Evolutionary conservation across 345 rosid species (phyloP), one percentile per base, ranked within the genome.

Genomic region (Lepidium africanum): DNA sequence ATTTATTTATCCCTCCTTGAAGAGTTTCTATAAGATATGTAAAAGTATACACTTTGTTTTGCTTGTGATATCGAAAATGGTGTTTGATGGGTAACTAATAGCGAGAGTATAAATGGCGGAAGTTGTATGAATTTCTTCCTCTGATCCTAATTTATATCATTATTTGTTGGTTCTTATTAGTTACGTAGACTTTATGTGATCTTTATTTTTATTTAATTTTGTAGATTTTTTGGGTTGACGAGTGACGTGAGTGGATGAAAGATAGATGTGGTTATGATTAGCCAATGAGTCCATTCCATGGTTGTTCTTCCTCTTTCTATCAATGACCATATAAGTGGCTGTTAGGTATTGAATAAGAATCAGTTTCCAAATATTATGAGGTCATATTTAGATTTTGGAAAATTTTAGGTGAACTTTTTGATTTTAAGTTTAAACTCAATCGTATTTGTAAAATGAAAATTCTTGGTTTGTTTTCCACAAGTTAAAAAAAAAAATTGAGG

Each of bases 201-300:
- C 63, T 61, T 1, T 37, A 23, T 32, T 39, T 10, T 25, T 46
- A 58, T 51, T 33, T 27, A 27, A 51, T 10, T 19, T 72, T 53
- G n/a, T 55, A 58, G 60, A 57, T 49, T 73, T 68, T 68, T 68
- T 68, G 47, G 70, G 54, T 60, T 60, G 63, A 67, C 35, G 69
- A 74, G 27, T 53, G 77, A 67, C 73, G 68, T 74, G 68, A 67
- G 68, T 67, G 73, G 77, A 59, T 40, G 77, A 14, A 27, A 52
- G 10, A n/a, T 59, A 67, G 49, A 59, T 74, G 77, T 74, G 77
- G 77, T 67, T 66, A 67, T 60, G 25, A 52, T 51, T 38, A 19
- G 43, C 48, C 72, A 73, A 15, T 67, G 27, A 59, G 72, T 73
- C 72, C 2, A 67, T 73, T 59, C 56, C 12, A 59, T 51, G 32